Evolutionary conservation across 2,329 filamentous ascomycete species (phyloP).

Genomic region (Calycina herbarum): DNA sequence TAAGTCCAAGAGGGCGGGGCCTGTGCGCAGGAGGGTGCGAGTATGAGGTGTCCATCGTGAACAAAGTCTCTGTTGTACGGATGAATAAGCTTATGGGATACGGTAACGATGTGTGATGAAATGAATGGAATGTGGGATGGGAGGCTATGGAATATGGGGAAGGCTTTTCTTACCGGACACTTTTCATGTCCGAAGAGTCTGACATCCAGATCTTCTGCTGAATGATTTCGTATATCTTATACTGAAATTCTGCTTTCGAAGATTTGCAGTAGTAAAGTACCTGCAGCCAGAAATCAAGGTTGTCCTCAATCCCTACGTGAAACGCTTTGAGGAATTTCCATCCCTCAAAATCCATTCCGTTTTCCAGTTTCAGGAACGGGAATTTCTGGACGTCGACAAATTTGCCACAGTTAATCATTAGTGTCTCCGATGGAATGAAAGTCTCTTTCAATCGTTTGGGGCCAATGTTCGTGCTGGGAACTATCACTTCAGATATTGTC

Average conservation of each 20-base stretch:
- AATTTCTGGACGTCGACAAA: conserved; percentile 17
- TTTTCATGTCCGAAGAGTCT: conserved; percentile 4
- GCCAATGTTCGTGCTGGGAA: conserved; percentile 17
- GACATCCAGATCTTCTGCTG: conserved; percentile 15
- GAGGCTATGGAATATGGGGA: background rate
- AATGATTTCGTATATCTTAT: conserved; percentile 20
- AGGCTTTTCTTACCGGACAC: conserved; percentile 11
- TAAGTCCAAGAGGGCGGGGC: conserved; percentile 14
- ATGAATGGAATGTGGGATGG: conserved; percentile 7
- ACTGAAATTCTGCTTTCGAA: conserved; percentile 11
- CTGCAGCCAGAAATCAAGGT: conserved; percentile 21
- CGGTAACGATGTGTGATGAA: too few relatives aligned
- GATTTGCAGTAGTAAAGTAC: conserved; percentile 16
- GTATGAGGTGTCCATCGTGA: too few relatives aligned
- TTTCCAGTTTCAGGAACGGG: conserved; percentile 18
- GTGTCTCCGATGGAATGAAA: conserved; percentile 16
- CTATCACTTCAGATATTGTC: conserved; percentile 17
- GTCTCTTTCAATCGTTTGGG: conserved; percentile 11
- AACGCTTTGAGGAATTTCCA: conserved; percentile 22
- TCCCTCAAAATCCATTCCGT: conserved; percentile 14
- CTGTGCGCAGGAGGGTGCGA: conserved; percentile 8
- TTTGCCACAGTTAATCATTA: conserved; percentile 12
- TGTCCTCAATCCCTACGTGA: conserved; percentile 18
- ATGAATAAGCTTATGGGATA: too few relatives aligned
- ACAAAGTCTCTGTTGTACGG: too few relatives aligned